Conservation (phyloP, 768 basidiomycete genomes). For the Crucibulum laeve region DNA sequence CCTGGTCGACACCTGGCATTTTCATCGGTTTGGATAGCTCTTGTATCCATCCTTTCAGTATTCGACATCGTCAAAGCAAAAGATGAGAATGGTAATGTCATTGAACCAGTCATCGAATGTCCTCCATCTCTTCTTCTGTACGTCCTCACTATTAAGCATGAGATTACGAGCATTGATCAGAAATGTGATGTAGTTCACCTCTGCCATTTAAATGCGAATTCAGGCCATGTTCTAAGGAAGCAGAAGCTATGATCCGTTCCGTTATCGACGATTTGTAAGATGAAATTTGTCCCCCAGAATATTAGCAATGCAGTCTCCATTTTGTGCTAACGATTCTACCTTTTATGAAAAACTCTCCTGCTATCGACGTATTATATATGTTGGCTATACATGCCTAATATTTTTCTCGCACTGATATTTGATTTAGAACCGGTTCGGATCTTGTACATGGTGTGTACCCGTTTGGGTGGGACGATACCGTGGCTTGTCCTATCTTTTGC, state of each 20-base stretch:
- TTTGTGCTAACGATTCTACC: no score
- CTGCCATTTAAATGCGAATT: neutral
- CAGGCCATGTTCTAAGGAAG: neutral
- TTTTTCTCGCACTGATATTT: no score
- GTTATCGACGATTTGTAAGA: no score
- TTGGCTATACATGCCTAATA: no score
- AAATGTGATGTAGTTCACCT: neutral
- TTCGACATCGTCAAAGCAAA: slow-evolving; percentile 5
- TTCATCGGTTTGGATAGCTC: slow-evolving; percentile 3
- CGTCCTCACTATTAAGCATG: neutral
- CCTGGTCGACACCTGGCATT: slow-evolving; percentile 2
- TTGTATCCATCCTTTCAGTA: slow-evolving; percentile 2
- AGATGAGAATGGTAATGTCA: slow-evolving; percentile 3
- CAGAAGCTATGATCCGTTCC: neutral
- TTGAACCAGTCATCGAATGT: slow-evolving; percentile 4
- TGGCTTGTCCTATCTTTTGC: no score
- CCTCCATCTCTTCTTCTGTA: slow-evolving; percentile 5
- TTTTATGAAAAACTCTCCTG: no score
- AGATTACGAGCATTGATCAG: neutral
- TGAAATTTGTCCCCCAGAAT: no score
- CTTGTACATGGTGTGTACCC: no score
- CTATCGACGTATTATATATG: no score
- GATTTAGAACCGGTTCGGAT: no score
- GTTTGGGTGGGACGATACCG: no score
- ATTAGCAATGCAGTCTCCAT: no score